Evolutionary conservation across 805 yeast species (phyloP).

Genomic region (Priceomyces haplophilus): DNA sequence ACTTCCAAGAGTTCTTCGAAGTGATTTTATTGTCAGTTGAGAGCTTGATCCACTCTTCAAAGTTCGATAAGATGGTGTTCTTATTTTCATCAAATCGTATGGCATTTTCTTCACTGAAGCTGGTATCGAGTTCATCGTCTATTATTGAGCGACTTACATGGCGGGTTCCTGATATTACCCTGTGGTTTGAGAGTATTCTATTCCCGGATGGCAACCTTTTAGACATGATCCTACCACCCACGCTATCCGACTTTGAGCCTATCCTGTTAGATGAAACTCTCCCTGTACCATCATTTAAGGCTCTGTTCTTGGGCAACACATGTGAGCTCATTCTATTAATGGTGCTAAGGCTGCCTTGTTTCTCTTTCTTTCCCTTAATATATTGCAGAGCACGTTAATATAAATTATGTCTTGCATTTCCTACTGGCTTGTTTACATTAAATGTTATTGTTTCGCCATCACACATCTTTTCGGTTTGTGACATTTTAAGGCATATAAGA

Average conservation of each 20-base stretch:
- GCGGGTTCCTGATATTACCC: constrained; percentile 12
- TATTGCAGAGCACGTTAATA: background rate
- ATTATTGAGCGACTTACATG: constrained; percentile 18
- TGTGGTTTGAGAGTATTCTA: constrained; percentile 6
- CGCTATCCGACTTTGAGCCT: constrained; percentile 2
- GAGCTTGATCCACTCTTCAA: constrained; percentile 50
- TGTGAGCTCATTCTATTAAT: constrained; percentile 11
- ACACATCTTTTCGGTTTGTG: background rate
- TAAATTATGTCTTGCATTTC: background rate
- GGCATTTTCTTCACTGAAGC: constrained; percentile 34
- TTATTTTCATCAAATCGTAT: constrained; percentile 42
- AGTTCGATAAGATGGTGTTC: constrained; percentile 41
- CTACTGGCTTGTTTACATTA: background rate
- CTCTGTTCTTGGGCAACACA: constrained; percentile 26
- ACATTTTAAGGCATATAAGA: too few relatives aligned
- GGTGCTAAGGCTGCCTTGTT: background rate
- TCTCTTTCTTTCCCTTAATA: background rate
- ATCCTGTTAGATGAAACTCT: constrained; percentile 12
- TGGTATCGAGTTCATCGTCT: constrained; percentile 15
- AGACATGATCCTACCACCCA: constrained; percentile 6
- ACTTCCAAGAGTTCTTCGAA: constrained; percentile 82
- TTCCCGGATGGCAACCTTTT: constrained; percentile 8
- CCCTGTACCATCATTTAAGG: constrained; percentile 6
- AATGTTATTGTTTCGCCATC: background rate
- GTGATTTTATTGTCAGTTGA: constrained; percentile 60